These are phyloP conservation scores for Byssothecium circinans DNA, from an alignment of 2,329 filamentous ascomycete genomes.

Conservation along the genomic window DNA sequence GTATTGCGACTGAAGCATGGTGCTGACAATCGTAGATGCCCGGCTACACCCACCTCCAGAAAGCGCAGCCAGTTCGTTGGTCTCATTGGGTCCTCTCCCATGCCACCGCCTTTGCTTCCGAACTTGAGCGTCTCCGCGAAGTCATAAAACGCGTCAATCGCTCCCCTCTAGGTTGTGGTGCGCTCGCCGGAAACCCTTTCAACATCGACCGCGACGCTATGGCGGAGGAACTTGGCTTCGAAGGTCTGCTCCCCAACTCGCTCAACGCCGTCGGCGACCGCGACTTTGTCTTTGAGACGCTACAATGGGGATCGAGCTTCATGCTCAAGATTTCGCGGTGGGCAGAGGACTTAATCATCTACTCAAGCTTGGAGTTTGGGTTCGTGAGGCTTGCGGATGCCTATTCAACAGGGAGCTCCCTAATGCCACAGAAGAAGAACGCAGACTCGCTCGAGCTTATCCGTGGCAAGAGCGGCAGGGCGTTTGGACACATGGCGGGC, in stretches of 20 bases:
- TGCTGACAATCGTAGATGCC: constrained; percentile 60
- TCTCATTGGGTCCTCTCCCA: constrained; percentile 80
- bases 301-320: constrained; percentile 77
- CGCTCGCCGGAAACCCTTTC: constrained; percentile 81
- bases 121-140: constrained; percentile 76
- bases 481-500: constrained; percentile 80
- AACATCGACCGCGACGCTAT: constrained; percentile 78
- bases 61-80: constrained; percentile 79
- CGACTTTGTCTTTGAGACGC: constrained; percentile 79
- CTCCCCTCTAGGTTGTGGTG: constrained; percentile 72
- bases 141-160: constrained; percentile 73
- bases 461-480: constrained; percentile 74
- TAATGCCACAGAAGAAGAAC: constrained; percentile 89
- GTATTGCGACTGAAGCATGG: not conserved
- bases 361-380: constrained; percentile 73
- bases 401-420: constrained; percentile 73
- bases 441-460: constrained; percentile 73
- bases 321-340: constrained; percentile 80
- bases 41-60: constrained; percentile 85
- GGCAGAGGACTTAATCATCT: constrained; percentile 85
- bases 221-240: constrained; percentile 79
- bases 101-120: constrained; percentile 68
- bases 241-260: constrained; percentile 72
- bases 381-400: constrained; percentile 77
- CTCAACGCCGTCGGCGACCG: constrained; percentile 76